phyloP scores from a whole-genome alignment of 164 flowering plant species.

The Dillenia suffruticosa region DNA sequence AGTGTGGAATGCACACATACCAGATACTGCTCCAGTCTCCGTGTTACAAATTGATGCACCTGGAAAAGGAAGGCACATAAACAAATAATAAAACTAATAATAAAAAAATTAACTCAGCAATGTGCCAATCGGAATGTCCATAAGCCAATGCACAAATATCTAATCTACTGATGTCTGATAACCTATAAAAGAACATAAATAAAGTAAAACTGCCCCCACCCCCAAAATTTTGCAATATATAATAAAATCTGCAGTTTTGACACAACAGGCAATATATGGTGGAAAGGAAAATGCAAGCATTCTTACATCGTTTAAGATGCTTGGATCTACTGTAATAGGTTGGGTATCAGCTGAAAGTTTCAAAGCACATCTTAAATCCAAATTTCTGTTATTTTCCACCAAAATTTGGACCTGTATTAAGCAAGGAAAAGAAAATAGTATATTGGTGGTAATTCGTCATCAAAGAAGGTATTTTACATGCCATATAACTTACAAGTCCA shows the following conservation, averaged over 20 bases:
- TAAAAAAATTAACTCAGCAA: too few relatives aligned
- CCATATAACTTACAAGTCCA: conserved; percentile 71
- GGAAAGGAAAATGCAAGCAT: background rate
- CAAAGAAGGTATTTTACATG: too few relatives aligned
- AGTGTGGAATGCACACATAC: conserved; percentile 32
- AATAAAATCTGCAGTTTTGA: too few relatives aligned
- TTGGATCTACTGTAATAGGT: conserved; percentile 49
- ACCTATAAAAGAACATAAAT: too few relatives aligned
- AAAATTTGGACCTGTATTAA: conserved; percentile 75
- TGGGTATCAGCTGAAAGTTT: conserved; percentile 74
- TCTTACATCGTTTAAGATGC: conserved; percentile 62
- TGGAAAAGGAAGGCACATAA: conserved; percentile 12
- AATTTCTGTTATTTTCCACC: conserved; percentile 73
- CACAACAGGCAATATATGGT: too few relatives aligned
- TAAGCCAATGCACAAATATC: too few relatives aligned
- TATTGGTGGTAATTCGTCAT: too few relatives aligned
- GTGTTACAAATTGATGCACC: conserved; percentile 80
- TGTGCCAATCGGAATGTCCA: too few relatives aligned
- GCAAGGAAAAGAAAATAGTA: background rate
- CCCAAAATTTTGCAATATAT: too few relatives aligned
- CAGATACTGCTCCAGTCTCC: conserved; percentile 92
- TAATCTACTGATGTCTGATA: too few relatives aligned
- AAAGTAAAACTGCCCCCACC: too few relatives aligned
- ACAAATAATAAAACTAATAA: too few relatives aligned
- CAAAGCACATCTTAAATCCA: conserved; percentile 63